Evolutionary conservation across 768 basidiomycete species (phyloP).

Genomic region (Leucosporidium yakuticum): DNA sequence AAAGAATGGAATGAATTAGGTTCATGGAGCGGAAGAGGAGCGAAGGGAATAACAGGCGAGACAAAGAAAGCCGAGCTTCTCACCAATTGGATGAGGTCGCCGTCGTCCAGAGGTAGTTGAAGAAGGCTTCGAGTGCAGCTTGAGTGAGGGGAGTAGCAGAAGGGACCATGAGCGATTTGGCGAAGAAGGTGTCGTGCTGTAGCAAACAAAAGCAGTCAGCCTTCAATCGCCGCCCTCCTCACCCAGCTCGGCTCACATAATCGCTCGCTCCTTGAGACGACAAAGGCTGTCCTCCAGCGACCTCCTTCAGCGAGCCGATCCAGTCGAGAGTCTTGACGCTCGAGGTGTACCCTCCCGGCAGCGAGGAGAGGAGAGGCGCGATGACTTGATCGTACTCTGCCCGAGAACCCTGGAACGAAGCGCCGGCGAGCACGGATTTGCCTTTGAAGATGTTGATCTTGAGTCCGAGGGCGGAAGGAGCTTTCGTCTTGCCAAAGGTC

Average conservation of each 20-base stretch:
- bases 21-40: no score
- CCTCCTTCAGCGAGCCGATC: conserved; percentile 16
- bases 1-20: no score
- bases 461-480: conserved; percentile 23
- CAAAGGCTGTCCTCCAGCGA: conserved; percentile 10
- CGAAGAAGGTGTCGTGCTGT: conserved; percentile 35
- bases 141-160: conserved; percentile 17
- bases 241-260: not conserved
- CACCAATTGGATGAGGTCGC: conserved; percentile 29
- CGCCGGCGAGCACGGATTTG: not conserved
- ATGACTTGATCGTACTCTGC: conserved; percentile 10
- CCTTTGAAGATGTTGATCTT: conserved; percentile 5
- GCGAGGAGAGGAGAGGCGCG: no score
- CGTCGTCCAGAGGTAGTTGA: conserved; percentile 27
- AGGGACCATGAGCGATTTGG: conserved; percentile 35
- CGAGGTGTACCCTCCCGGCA: not conserved
- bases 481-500: conserved; percentile 9
- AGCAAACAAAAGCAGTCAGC: not conserved
- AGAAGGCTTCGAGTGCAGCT: conserved; percentile 13
- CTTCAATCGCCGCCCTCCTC: conserved; percentile 1
- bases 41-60: no score
- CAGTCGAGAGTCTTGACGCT: conserved; percentile 10
- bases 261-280: not conserved
- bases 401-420: not conserved
- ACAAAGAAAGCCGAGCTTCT: no score